These are phyloP conservation scores for Mortierella hygrophila DNA, from an alignment of 192 early-diverging fungal genomes.

Conservation along the genomic window DNA sequence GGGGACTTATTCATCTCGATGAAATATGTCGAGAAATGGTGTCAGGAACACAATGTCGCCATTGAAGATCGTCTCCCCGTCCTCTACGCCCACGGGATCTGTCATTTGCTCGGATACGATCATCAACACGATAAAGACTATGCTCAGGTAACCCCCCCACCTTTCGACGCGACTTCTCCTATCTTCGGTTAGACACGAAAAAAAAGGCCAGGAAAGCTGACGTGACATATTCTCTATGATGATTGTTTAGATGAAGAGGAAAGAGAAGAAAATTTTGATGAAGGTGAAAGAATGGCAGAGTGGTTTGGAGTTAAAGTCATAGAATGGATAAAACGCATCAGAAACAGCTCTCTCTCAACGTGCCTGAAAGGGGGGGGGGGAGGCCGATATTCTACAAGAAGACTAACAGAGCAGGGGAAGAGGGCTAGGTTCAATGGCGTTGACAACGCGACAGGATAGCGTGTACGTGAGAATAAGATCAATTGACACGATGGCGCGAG, in stretches of 20 bases:
- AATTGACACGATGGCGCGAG: background rate
- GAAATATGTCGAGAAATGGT: slow-evolving; percentile 66
- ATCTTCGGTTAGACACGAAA: no score
- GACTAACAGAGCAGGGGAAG: background rate
- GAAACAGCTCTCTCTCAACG: no score
- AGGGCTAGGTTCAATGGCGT: background rate
- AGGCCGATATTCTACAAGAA: background rate
- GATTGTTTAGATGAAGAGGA: slow-evolving; percentile 38
- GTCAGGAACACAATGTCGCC: slow-evolving; percentile 57
- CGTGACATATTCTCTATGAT: background rate
- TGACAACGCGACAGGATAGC: background rate
- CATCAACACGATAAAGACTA: slow-evolving; percentile 67
- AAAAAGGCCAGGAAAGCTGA: background rate
- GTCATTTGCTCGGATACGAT: slow-evolving; percentile 77
- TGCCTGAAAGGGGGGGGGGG: no score
- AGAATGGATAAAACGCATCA: no score
- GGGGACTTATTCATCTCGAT: slow-evolving; percentile 75
- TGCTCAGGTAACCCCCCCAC: slow-evolving; percentile 16
- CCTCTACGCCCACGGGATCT: slow-evolving; percentile 74
- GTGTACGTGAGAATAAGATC: no score
- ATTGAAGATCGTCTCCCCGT: slow-evolving; percentile 64
- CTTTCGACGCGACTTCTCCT: no score
- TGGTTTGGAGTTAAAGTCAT: background rate
- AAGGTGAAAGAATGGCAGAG: slow-evolving; percentile 33
- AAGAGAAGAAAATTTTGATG: slow-evolving; percentile 28